Percentiles rank a stretch among this genome's conserved stretches.
Evolutionary conservation across 1,284 basidiomycete species (phyloP).

Genomic region (Tremellales sp.): DNA sequence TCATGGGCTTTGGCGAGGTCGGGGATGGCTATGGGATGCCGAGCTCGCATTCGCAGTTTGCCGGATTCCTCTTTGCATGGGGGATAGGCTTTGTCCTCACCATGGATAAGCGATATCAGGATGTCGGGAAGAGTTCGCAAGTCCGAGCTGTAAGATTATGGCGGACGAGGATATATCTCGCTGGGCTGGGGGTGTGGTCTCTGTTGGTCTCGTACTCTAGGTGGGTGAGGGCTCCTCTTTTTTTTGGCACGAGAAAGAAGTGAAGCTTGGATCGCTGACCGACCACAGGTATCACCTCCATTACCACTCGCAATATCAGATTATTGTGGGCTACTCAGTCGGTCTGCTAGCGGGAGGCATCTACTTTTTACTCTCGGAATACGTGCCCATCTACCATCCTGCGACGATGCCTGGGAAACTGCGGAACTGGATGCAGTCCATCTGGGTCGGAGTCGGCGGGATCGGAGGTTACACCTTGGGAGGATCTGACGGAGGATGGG

Average conservation of each 20-base stretch:
- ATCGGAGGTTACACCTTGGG: slow-evolving; percentile 40
- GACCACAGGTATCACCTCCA: slow-evolving; percentile 36
- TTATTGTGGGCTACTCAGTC: slow-evolving; percentile 36
- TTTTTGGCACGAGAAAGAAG: not conserved
- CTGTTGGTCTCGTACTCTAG: slow-evolving; percentile 43
- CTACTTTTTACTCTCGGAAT: slow-evolving; percentile 36
- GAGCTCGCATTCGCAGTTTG: slow-evolving; percentile 45
- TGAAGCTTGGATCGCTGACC: not conserved
- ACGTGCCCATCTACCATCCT: slow-evolving; percentile 29
- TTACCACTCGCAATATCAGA: slow-evolving; percentile 42
- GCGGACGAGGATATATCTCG: slow-evolving; percentile 27
- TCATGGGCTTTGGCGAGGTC: slow-evolving; percentile 27
- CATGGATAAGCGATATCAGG: slow-evolving; percentile 2
- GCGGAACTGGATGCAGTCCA: slow-evolving; percentile 18
- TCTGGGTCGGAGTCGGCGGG: slow-evolving; percentile 39
- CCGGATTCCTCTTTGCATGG: slow-evolving; percentile 41
- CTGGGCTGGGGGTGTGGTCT: slow-evolving; percentile 41
- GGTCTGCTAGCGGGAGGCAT: slow-evolving; percentile 27
- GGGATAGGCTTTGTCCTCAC: slow-evolving; percentile 33
- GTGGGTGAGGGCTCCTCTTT: slow-evolving; percentile 16
- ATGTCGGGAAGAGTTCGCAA: not conserved
- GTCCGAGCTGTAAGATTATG: not conserved
- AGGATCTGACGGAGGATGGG: slow-evolving; percentile 37
- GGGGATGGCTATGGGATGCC: slow-evolving; percentile 48
- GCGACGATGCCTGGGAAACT: slow-evolving; percentile 16